Evolutionary conservation across 306 rosid genomes (phyloP), one percentile per base, ranked within the genome.

Genomic region (Begonia masoniana): DNA sequence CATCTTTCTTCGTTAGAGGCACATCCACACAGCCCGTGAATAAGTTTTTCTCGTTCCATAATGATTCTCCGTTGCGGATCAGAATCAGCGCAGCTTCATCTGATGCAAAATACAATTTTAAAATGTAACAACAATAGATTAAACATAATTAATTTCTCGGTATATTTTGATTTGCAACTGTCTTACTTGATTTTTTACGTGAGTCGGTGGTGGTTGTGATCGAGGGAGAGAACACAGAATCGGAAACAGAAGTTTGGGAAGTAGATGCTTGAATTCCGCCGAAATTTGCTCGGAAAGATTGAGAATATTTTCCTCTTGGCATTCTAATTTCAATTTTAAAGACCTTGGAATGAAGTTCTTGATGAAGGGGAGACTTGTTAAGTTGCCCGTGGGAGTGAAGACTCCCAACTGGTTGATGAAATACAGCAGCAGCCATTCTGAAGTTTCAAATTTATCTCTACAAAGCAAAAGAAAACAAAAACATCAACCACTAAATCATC

Each of bases 21-120:
- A 92, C 99, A 78, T 92, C 99, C 48, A 92, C 99, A 68, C 99
- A 92, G 12, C 99, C 99, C 1, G 99, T 92, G 84, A 92, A 92
- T 59, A 92, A 69, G 78, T 92, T 92, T 73, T 92, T 86, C 45
- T 92, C 96, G 10, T 92, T 92, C 99, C 99, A 92, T 56, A 86
- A 52, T 0, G 99, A 92, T 70, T 92, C 99, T 6, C 99, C 96
- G 39, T 92, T 96, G 62, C 99, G 70, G 58, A 92, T 79, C 65
- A 92, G 82, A 74, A 86, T 92, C 79, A 92, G 69, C 35, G 99
- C 84, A 19, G 94, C 84, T 77, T 92, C 99, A 75, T 74, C 99
- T 92, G 84, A 61, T 36, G 55, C 51, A 71, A 64, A 15, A 48
- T 19, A 50, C 8, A 31, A 31, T 31, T 31, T 31, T 31, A 31